Percentiles rank a stretch among this genome's conserved stretches.
These are phyloP conservation scores for Amanita brunnescens DNA, from an alignment of 768 basidiomycete genomes.

Conservation along the genomic window DNA sequence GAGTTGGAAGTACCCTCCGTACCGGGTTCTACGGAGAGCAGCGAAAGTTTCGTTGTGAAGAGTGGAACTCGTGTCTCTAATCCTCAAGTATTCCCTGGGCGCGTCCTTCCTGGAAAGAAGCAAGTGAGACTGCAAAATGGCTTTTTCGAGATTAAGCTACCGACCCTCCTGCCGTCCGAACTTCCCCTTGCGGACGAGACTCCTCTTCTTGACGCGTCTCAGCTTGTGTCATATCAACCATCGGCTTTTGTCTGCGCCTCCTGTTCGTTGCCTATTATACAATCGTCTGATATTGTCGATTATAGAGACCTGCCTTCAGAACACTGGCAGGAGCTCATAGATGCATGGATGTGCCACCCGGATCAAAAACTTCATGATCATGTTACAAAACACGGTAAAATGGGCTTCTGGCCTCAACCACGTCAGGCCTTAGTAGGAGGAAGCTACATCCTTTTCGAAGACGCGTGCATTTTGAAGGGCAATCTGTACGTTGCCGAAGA, in stretches of 20 bases:
- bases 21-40: conserved; percentile 28
- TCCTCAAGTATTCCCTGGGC: conserved; percentile 47
- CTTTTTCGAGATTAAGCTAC: conserved; percentile 70
- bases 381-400: conserved; percentile 44
- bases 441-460: conserved; percentile 78
- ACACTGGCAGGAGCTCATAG: conserved; percentile 95
- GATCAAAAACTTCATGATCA: conserved; percentile 79
- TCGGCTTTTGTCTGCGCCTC: conserved; percentile 69
- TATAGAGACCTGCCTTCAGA: conserved; percentile 91
- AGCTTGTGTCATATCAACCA: conserved; percentile 46
- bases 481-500: conserved; percentile 42
- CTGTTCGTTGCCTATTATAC: conserved; percentile 71
- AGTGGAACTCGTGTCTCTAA: conserved; percentile 50
- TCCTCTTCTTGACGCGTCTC: conserved; percentile 62
- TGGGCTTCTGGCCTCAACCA: conserved; percentile 72
- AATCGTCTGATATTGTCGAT: conserved; percentile 34
- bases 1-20: conserved; percentile 56
- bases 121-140: conserved; percentile 44
- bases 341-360: conserved; percentile 96
- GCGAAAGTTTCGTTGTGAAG: conserved; percentile 55
- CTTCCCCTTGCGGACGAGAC: conserved; percentile 20
- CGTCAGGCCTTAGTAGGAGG: conserved; percentile 82
- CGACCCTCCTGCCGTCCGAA: conserved; percentile 21
- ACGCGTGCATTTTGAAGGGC: conserved; percentile 40
- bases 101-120: conserved; percentile 51